Evolutionary conservation across 495 filamentous ascomycete genomes (phyloP).

Genomic region (Cryomyces minteri): DNA sequence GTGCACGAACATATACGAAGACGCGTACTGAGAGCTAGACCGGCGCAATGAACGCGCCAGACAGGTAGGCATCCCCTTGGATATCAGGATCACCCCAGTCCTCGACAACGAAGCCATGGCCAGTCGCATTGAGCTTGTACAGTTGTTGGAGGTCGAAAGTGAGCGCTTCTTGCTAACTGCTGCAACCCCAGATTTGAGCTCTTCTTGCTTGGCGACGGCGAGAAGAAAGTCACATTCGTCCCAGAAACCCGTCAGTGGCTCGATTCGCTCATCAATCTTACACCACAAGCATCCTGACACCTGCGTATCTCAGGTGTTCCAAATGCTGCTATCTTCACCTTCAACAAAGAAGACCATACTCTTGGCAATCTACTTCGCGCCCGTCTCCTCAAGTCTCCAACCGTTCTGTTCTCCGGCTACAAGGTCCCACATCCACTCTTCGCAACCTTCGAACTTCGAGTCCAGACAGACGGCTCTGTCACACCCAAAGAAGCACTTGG

Average conservation of each 20-base stretch:
- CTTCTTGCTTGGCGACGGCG: conserved; percentile 66
- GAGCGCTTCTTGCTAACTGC: background rate
- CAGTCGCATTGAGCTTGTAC: too few species aligned
- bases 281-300: background rate
- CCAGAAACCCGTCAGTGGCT: conserved; percentile 60
- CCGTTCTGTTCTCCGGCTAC: conserved; percentile 79
- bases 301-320: conserved; percentile 44
- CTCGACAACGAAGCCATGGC: too few species aligned
- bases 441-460: conserved; percentile 66
- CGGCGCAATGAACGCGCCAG: too few species aligned
- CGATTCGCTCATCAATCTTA: background rate
- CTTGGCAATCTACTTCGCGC: conserved; percentile 74
- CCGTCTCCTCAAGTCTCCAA: conserved; percentile 56
- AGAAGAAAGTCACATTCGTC: conserved; percentile 80
- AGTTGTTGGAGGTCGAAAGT: too few species aligned
- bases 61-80: too few species aligned
- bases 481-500: conserved; percentile 78
- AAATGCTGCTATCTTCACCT: conserved; percentile 71
- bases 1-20: too few species aligned
- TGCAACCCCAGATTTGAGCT: conserved; percentile 57
- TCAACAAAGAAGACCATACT: conserved; percentile 96
- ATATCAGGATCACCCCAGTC: too few species aligned
- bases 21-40: too few species aligned
- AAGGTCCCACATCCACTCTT: conserved; percentile 69
- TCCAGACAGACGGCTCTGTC: conserved; percentile 79